phyloP scores from a whole-genome alignment of 768 basidiomycete species.

The Rhodotorula babjevae region DNA sequence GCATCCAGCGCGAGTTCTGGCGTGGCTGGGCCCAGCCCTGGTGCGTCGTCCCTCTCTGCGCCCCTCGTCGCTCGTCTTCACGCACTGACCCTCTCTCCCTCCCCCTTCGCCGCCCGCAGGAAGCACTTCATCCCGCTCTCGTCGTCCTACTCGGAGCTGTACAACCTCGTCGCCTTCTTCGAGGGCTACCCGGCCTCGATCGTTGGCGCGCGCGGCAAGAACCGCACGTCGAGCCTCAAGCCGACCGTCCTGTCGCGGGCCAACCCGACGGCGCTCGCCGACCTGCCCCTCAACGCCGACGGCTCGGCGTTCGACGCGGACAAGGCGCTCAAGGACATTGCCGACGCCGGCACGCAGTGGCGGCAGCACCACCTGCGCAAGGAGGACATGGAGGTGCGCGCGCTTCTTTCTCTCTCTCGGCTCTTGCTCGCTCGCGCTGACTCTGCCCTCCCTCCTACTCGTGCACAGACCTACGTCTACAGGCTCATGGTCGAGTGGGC shows the following conservation, averaged over 20 bases:
- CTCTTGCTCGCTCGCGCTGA: background rate
- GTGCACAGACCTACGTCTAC: slow-evolving; percentile 70
- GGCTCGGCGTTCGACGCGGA: slow-evolving; percentile 40
- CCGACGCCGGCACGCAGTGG: slow-evolving; percentile 89
- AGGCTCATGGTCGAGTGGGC: slow-evolving; percentile 48
- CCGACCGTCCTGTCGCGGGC: slow-evolving; percentile 43
- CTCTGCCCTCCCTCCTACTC: background rate
- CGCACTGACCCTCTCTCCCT: too few relatives aligned
- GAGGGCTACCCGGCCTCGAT: slow-evolving; percentile 56
- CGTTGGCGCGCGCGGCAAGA: background rate
- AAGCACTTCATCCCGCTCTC: slow-evolving; percentile 92
- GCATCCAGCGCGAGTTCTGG: slow-evolving; percentile 43
- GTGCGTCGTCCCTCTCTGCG: slow-evolving; percentile 24
- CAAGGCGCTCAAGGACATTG: slow-evolving; percentile 60
- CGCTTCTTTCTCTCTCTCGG: background rate
- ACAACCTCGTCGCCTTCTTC: slow-evolving; percentile 90
- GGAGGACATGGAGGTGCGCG: slow-evolving; percentile 75
- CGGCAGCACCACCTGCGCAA: slow-evolving; percentile 73
- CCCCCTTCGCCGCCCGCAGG: slow-evolving; percentile 52
- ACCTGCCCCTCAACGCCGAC: slow-evolving; percentile 33
- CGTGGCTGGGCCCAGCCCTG: slow-evolving; percentile 45
- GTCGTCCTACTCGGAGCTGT: slow-evolving; percentile 78
- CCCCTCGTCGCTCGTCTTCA: background rate
- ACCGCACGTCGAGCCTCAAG: slow-evolving; percentile 14
- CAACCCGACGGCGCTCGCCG: slow-evolving; percentile 31